Evolutionary conservation across 441 rosid genomes (phyloP).

Genomic region (Pelargonium citronellum): DNA sequence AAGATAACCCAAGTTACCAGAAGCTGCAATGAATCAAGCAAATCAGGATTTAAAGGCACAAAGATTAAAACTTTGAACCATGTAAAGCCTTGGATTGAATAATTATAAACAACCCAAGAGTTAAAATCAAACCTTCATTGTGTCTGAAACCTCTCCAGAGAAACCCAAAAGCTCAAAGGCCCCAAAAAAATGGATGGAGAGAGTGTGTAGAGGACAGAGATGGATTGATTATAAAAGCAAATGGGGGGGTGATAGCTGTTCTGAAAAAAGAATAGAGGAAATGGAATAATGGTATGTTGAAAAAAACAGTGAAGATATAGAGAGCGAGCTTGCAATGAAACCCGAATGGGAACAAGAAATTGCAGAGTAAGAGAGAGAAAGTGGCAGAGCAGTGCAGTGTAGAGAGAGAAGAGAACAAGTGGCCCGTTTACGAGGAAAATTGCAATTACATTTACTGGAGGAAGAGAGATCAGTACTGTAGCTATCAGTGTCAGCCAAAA

Average conservation of each 20-base stretch:
- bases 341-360: conserved; percentile 37
- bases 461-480: too few species aligned
- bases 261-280: conserved; percentile 17
- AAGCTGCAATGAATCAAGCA: too few species aligned
- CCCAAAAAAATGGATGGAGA: too few species aligned
- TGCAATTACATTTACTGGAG: too few species aligned
- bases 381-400: background rate
- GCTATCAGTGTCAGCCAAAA: too few species aligned
- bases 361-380: conserved; percentile 59
- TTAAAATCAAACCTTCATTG: background rate
- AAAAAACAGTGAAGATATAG: conserved; percentile 20
- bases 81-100: background rate
- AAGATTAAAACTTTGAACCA: background rate
- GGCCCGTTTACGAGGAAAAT: too few species aligned
- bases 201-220: too few species aligned
- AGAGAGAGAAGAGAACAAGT: too few species aligned
- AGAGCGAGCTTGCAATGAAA: background rate
- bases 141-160: background rate
- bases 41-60: background rate
- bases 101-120: too few species aligned
- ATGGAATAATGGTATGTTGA: conserved; percentile 27
- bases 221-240: too few species aligned
- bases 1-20: too few species aligned
- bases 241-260: too few species aligned
- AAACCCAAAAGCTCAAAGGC: background rate